Evolutionary conservation across 345 rosid genomes (phyloP), one percentile per base, ranked within the genome.

Genomic region (Excoecaria agallocha): DNA sequence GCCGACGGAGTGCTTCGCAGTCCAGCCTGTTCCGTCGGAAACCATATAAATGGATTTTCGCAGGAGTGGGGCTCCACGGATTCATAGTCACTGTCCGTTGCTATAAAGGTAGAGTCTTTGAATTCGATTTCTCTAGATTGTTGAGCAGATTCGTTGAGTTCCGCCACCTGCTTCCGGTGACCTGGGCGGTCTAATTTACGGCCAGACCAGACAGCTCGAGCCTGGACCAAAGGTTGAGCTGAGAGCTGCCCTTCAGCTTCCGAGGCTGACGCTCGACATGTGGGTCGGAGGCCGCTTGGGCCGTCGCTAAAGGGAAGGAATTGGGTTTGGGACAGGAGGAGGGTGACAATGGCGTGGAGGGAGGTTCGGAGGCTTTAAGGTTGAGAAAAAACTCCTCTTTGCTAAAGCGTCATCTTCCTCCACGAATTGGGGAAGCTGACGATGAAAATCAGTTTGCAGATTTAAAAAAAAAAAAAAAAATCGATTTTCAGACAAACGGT

Each of bases 1-100:
- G 83, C 63, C 87, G 65, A 94, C 92, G 78, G 93, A 83, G 74
- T 90, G 92, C 79, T 92, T 96, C 75, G 83, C 96, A 82, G 97
- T 94, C 98, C 98, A 94, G 20, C n/a, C 97, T 96, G 97, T 94
- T 74, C 97, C 98, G 84, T 94, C 98, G 50, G 98, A 92, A 1
- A 90, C 88, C 89, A 94, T 88, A 66, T 88, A 91, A 74, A 92
- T 90, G 20, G 93, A 84, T n/a, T 83, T 94, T 90, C 50, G 80
- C 93, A 43, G 62, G 69, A 50, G 69, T 55, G n/a, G 56, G 24
- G 15, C 57, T 79, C 87, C 70, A 60, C 74, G 30, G 41, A 22
- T 51, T 81, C 85, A 69, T 64, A 76, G 12, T 77, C 89, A 71
- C 79, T 65, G 64, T 74, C 41, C 35, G 30, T 37, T 12, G 62